A percentile compares a stretch with the other conserved stretches of the same genome.
phyloP scores from a whole-genome alignment of 2,329 filamentous ascomycete species.

The Peltaster fructicola region DNA sequence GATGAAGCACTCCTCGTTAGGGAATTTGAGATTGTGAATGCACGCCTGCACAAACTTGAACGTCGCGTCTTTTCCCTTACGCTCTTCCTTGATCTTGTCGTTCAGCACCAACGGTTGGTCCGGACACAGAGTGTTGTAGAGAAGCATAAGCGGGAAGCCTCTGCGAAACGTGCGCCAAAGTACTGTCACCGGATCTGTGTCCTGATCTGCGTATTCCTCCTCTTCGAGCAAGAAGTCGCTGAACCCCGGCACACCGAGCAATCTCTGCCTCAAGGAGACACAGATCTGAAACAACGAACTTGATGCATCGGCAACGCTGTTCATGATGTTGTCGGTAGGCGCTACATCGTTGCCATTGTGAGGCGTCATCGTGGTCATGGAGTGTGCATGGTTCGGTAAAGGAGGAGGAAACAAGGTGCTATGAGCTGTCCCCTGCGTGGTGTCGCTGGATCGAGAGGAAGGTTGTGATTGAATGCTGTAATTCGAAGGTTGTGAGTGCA shows the following conservation, averaged over 20 bases:
- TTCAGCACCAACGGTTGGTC: conserved; percentile 37
- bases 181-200: conserved; percentile 69
- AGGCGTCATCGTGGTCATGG: conserved; percentile 17
- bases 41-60: conserved; percentile 90
- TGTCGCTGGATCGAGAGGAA: conserved; percentile 29
- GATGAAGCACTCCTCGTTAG: conserved; percentile 71
- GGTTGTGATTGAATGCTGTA: conserved; percentile 30
- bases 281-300: conserved; percentile 92
- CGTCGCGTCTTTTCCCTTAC: conserved; percentile 69
- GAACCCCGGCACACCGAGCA: conserved; percentile 72
- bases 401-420: conserved; percentile 26
- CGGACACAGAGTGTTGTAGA: conserved; percentile 76
- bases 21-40: conserved; percentile 62
- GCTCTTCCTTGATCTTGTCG: conserved; percentile 44
- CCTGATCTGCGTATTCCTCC: conserved; percentile 47
- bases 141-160: conserved; percentile 66
- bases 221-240: conserved; percentile 56
- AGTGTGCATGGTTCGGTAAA: conserved; percentile 13
- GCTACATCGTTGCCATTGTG: conserved; percentile 44
- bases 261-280: conserved; percentile 61
- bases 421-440: conserved; percentile 27
- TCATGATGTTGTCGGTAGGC: conserved; percentile 87
- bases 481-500: conserved; percentile 25
- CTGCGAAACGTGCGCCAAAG: conserved; percentile 75
- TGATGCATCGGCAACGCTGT: conserved; percentile 82